These are phyloP conservation scores for Tephrocybe sp. DNA, from an alignment of 768 basidiomycete species.

Conservation along the genomic window DNA sequence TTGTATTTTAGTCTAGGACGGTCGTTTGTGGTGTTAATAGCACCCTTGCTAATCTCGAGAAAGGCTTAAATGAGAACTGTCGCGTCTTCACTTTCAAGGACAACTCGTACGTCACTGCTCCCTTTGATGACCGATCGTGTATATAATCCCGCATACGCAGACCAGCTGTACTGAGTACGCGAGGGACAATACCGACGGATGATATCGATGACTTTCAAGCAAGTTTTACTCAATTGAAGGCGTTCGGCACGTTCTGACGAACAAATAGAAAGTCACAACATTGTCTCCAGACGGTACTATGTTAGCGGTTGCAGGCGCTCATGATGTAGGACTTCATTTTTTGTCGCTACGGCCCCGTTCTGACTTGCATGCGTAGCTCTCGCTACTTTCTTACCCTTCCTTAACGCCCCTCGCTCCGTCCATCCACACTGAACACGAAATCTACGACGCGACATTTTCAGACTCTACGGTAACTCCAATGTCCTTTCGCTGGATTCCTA, in stretches of 20 bases:
- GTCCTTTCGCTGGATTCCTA: constrained; percentile 3
- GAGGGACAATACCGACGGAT: constrained; percentile 59
- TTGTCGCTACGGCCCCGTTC: constrained; percentile 7
- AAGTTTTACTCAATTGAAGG: constrained; percentile 15
- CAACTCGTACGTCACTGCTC: constrained; percentile 48
- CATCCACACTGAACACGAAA: constrained; percentile 69
- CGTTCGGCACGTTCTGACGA: constrained; percentile 10
- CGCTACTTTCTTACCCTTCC: constrained; percentile 65
- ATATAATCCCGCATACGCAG: constrained; percentile 35
- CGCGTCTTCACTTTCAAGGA: constrained; percentile 64
- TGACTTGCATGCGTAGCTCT: constrained; percentile 40
- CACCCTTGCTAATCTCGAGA: constrained; percentile 54
- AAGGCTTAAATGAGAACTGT: constrained; percentile 82
- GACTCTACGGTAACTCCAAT: constrained; percentile 49
- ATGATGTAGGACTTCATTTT: constrained; percentile 50
- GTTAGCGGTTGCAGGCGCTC: constrained; percentile 72
- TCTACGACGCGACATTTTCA: constrained; percentile 86
- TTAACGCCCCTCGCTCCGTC: constrained; percentile 48
- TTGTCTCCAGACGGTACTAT: constrained; percentile 69
- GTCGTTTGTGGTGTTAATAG: constrained; percentile 91
- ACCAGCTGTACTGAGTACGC: constrained; percentile 48
- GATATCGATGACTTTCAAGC: constrained; percentile 87
- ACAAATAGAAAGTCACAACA: constrained; percentile 80
- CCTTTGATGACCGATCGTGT: neutral
- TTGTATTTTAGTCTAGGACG: constrained; percentile 37